These are phyloP conservation scores for Trichophyton schoenleinii DNA, from an alignment of 2,329 filamentous ascomycete species.

Conservation along the genomic window DNA sequence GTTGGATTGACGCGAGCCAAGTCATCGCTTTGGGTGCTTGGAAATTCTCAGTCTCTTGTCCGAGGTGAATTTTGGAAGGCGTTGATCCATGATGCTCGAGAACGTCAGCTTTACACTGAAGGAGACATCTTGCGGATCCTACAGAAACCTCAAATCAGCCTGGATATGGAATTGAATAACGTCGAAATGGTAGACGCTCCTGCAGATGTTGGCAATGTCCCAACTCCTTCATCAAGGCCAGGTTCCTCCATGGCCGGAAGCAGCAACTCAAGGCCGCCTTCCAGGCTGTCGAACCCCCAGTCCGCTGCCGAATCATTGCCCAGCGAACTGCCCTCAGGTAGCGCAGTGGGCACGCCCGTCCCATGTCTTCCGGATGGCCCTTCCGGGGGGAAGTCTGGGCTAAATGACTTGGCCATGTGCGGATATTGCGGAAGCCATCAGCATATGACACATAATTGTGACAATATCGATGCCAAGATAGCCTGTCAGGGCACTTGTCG, in stretches of 20 bases:
- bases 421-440: conserved; percentile 34
- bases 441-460: conserved; percentile 35
- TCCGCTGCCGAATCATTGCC: neutral
- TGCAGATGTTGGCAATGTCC: conserved; percentile 11
- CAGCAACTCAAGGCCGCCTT: conserved; percentile 22
- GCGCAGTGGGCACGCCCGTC: conserved; percentile 17
- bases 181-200: conserved; percentile 32
- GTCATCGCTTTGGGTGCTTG: conserved; percentile 90
- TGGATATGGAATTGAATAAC: conserved; percentile 30
- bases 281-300: conserved; percentile 15
- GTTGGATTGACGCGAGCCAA: conserved; percentile 94
- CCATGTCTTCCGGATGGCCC: conserved; percentile 23
- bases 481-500: conserved; percentile 29
- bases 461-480: conserved; percentile 32
- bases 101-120: conserved; percentile 62
- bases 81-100: conserved; percentile 68
- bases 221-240: conserved; percentile 14
- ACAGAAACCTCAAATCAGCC: conserved; percentile 38
- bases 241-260: conserved; percentile 14
- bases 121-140: conserved; percentile 49
- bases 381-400: conserved; percentile 32
- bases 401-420: conserved; percentile 33
- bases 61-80: conserved; percentile 86
- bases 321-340: conserved; percentile 10
- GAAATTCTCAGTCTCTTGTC: conserved; percentile 73